Percentiles rank a stretch among this genome's conserved stretches.
These are phyloP conservation scores for Daldinia loculata DNA, from an alignment of 495 filamentous ascomycete genomes.

Conservation along the genomic window DNA sequence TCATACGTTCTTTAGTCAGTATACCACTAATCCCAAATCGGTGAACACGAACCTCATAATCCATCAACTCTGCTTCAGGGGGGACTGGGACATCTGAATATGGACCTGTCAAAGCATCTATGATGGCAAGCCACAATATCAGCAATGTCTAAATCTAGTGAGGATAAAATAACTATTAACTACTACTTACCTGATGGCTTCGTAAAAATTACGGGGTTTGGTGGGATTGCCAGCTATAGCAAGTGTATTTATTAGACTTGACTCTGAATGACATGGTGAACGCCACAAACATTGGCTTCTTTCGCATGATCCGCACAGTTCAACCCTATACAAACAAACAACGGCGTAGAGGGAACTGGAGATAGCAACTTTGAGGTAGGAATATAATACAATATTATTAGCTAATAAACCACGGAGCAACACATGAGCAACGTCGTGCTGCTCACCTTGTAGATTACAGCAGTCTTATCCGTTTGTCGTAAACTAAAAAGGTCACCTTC, in stretches of 20 bases:
- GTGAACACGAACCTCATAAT: slow-evolving; percentile 16
- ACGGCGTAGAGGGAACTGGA: slow-evolving; percentile 5
- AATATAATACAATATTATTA: not conserved
- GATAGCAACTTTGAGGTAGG: slow-evolving; percentile 1
- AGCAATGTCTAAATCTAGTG: not conserved
- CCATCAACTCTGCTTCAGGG: slow-evolving; percentile 8
- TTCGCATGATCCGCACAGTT: slow-evolving; percentile 22
- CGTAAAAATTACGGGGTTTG: slow-evolving; percentile 22
- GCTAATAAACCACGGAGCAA: not conserved
- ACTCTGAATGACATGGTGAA: not conserved
- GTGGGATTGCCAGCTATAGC: slow-evolving; percentile 11
- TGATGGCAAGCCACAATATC: not conserved
- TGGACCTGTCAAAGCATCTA: slow-evolving; percentile 17
- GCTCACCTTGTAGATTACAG: slow-evolving; percentile 8
- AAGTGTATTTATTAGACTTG: not conserved
- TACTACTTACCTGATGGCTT: slow-evolving; percentile 9
- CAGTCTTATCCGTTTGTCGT: not conserved
- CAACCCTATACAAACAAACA: slow-evolving; percentile 20
- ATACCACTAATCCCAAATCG: too few relatives aligned
- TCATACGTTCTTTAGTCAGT: not conserved
- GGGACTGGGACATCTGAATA: slow-evolving; percentile 16
- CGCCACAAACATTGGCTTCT: slow-evolving; percentile 6
- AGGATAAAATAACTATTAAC: not conserved
- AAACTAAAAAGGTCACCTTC: slow-evolving; percentile 4
- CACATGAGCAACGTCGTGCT: not conserved